Evolutionary conservation across 768 basidiomycete species (phyloP).

Genomic region (Mrakia blollopis): DNA sequence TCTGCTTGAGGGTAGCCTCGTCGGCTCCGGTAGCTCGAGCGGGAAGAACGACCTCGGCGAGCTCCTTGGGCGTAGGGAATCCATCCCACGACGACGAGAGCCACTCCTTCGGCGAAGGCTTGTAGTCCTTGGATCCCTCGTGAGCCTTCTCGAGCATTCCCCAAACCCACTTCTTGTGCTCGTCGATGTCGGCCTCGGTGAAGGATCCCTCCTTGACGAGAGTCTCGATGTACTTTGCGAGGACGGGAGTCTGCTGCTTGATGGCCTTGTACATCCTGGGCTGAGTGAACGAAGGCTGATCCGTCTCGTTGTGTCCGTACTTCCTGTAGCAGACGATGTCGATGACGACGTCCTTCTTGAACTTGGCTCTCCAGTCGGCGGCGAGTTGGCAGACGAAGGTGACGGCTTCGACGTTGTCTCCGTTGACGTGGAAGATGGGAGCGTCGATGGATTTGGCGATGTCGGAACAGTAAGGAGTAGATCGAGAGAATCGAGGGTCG

Average conservation of each 20-base stretch:
- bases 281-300: constrained; percentile 97
- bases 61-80: constrained; percentile 93
- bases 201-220: constrained; percentile 86
- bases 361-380: constrained; percentile 95
- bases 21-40: constrained; percentile 79
- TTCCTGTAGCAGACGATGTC: constrained; percentile 99
- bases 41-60: constrained; percentile 88
- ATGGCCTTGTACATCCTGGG: constrained; percentile 98
- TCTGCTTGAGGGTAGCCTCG: constrained; percentile 65
- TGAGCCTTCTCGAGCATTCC: constrained; percentile 95
- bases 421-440: constrained; percentile 99
- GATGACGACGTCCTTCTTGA: constrained; percentile 96
- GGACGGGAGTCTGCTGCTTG: constrained; percentile 82
- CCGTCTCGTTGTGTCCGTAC: constrained; percentile 99
- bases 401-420: constrained; percentile 96
- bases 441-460: constrained; percentile 97
- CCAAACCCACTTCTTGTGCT: constrained; percentile 99
- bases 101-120: constrained; percentile 93
- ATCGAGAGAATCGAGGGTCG: constrained; percentile 93
- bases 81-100: constrained; percentile 96
- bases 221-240: constrained; percentile 87
- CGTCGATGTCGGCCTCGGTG: constrained; percentile 91
- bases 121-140: constrained; percentile 90
- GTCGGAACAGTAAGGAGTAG: constrained; percentile 95
- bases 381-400: constrained; percentile 98